These are phyloP conservation scores for Rosa lucieae DNA, from an alignment of 306 rosid species.

Conservation along the genomic window DNA sequence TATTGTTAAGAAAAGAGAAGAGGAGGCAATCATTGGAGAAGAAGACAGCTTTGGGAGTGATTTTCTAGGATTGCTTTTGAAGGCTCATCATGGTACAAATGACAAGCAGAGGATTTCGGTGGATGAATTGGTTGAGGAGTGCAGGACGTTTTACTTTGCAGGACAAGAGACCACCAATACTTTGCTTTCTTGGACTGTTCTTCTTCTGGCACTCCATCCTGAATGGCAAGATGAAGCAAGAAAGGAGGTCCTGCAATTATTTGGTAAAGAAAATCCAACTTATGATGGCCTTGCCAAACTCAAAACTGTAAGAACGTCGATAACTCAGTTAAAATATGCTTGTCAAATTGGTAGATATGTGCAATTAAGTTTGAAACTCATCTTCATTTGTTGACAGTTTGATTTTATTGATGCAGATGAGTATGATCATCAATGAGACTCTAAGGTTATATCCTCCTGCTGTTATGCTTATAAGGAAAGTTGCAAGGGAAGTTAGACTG, in stretches of 20 bases:
- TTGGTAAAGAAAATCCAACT: conserved; percentile 21
- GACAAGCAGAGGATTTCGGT: not conserved
- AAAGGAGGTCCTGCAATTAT: conserved; percentile 22
- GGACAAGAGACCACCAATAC: conserved; percentile 14
- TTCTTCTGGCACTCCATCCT: conserved; percentile 6
- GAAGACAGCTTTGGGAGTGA: conserved; percentile 18
- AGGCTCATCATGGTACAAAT: conserved; percentile 12
- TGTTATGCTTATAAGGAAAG: not conserved
- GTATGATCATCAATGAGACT: conserved; percentile 28
- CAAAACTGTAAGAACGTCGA: conserved; percentile 1
- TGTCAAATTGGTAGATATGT: too few relatives aligned
- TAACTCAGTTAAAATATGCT: not conserved
- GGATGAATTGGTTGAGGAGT: conserved; percentile 22
- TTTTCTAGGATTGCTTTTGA: conserved; percentile 18
- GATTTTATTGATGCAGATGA: conserved; percentile 8
- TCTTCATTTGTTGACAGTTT: too few relatives aligned
- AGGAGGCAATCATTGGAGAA: not conserved
- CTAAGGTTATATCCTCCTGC: conserved; percentile 23
- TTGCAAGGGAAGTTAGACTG: conserved; percentile 8
- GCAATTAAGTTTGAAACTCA: not conserved
- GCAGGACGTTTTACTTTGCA: conserved; percentile 26
- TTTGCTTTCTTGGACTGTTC: conserved; percentile 22
- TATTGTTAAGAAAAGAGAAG: conserved; percentile 15
- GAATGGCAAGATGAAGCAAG: conserved; percentile 32
- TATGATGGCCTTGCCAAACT: not conserved